phyloP scores from a whole-genome alignment of 345 rosid species.

The Gossypium longicalyx region DNA sequence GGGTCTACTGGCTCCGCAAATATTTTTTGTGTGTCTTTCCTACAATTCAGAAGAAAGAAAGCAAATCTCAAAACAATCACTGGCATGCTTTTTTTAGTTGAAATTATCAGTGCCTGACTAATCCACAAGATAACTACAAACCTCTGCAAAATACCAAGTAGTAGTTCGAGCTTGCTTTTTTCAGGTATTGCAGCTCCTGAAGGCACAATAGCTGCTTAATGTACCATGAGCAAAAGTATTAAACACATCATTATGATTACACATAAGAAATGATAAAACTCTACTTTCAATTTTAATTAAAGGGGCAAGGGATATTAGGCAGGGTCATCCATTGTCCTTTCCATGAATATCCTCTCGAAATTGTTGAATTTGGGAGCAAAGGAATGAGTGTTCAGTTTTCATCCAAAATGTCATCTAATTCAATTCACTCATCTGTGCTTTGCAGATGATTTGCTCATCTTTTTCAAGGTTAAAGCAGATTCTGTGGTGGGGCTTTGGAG shows the following conservation, averaged over 20 bases:
- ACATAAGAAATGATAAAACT: neutral
- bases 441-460: too few species aligned
- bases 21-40: constrained; percentile 25
- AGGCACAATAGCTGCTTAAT: constrained; percentile 18
- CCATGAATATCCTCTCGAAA: too few species aligned
- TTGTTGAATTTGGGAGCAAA: too few species aligned
- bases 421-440: too few species aligned
- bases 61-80: constrained; percentile 5
- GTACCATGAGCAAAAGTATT: constrained; percentile 9
- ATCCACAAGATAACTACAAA: constrained; percentile 15
- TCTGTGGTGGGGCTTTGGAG: too few species aligned
- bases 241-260: neutral
- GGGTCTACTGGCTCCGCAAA: constrained; percentile 31
- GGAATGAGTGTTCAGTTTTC: too few species aligned
- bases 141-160: constrained; percentile 26
- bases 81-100: neutral
- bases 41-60: constrained; percentile 13
- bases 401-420: too few species aligned
- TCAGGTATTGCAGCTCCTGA: constrained; percentile 17
- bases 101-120: neutral
- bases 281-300: neutral
- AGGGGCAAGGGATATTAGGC: neutral
- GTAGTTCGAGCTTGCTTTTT: constrained; percentile 18
- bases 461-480: too few species aligned
- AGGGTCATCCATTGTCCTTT: too few species aligned